Conservation (phyloP, 371 early-diverging fungal genomes). For the Apophysomyces elegans region DNA sequence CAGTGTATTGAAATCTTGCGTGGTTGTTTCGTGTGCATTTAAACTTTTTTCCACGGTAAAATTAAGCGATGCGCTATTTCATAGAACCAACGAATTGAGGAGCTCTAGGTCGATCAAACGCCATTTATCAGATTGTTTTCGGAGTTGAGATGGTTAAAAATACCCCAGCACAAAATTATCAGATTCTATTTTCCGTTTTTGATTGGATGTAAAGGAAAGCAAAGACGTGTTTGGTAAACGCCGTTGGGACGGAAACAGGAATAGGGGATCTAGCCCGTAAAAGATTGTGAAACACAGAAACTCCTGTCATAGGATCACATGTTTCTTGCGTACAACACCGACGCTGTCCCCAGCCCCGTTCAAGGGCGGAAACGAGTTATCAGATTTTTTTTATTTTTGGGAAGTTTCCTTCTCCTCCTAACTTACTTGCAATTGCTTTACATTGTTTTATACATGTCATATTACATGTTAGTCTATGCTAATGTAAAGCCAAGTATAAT, state of each 20-base stretch:
- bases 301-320: neutral
- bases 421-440: no score
- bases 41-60: no score
- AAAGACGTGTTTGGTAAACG: neutral
- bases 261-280: neutral
- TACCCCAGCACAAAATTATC: neutral
- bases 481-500: neutral
- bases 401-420: neutral
- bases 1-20: no score
- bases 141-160: neutral
- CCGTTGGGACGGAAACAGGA: neutral
- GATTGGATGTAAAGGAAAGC: neutral
- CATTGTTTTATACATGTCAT: no score
- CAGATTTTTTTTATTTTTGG: neutral
- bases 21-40: no score
- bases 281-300: neutral
- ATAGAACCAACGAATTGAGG: no score
- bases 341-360: conserved; percentile 11
- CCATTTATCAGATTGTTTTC: conserved; percentile 2
- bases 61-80: no score
- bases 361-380: neutral
- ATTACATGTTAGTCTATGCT: no score
- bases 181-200: neutral
- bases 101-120: no score
- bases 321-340: neutral